phyloP scores from a whole-genome alignment of 345 rosid species.

The Bretschneidera sinensis region DNA sequence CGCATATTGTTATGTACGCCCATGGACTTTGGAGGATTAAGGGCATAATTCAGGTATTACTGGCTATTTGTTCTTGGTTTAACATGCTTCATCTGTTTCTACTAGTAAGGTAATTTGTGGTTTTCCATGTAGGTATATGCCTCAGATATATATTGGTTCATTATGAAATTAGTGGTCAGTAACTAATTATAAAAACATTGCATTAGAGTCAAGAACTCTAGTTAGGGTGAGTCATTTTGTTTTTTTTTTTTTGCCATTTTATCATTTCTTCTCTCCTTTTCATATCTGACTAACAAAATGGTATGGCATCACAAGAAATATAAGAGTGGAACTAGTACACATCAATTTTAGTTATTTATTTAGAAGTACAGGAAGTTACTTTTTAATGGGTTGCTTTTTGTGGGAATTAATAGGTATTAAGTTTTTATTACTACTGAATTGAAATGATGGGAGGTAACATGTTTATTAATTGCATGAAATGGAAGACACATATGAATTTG shows the following conservation, averaged over 20 bases:
- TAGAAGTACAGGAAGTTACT: no score
- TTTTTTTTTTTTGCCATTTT: slow-evolving; percentile 1
- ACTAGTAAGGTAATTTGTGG: no score
- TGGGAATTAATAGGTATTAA: slow-evolving; percentile 2
- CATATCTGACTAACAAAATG: no score
- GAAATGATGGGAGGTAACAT: slow-evolving; percentile 14
- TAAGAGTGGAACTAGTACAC: background rate
- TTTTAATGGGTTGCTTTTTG: no score
- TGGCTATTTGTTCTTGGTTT: background rate
- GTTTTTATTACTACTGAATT: background rate
- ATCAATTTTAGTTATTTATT: no score
- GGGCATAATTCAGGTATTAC: slow-evolving; percentile 93
- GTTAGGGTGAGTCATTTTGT: slow-evolving; percentile 43
- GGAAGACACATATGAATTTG: no score
- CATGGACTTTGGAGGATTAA: slow-evolving; percentile 98
- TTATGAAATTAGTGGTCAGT: no score
- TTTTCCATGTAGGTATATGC: no score
- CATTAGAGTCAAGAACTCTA: no score
- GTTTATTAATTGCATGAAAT: slow-evolving; percentile 15
- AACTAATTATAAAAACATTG: no score
- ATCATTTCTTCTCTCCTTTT: background rate
- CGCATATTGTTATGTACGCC: slow-evolving; percentile 69
- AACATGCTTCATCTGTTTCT: slow-evolving; percentile 1
- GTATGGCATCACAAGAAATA: background rate
- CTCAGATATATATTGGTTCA: no score